These are phyloP conservation scores for Cyberlindnera japonica DNA, from an alignment of 805 yeast genomes.

Conservation along the genomic window DNA sequence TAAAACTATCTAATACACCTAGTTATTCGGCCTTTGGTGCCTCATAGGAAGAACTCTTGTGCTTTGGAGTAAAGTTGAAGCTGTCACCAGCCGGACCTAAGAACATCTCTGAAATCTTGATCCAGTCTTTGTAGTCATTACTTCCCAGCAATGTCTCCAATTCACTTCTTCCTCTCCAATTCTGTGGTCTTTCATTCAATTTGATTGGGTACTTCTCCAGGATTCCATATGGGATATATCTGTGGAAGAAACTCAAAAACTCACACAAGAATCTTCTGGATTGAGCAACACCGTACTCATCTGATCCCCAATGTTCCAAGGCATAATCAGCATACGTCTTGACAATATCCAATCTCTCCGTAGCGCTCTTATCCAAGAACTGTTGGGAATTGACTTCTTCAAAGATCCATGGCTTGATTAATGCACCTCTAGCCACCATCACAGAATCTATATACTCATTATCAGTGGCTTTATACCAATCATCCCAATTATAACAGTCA, in stretches of 20 bases:
- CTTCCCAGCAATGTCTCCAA: constrained; percentile 87
- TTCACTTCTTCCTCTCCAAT: constrained; percentile 90
- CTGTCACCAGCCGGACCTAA: constrained; percentile 77
- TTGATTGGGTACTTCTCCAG: constrained; percentile 85
- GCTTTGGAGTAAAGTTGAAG: constrained; percentile 87
- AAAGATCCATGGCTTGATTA: constrained; percentile 98
- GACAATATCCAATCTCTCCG: constrained; percentile 79
- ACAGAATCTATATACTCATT: constrained; percentile 81
- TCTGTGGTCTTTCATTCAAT: constrained; percentile 89
- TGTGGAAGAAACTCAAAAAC: constrained; percentile 86
- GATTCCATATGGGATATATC: constrained; percentile 93
- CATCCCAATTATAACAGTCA: constrained; percentile 81
- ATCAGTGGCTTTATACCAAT: constrained; percentile 72
- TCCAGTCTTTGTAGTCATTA: constrained; percentile 83
- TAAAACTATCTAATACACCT: neutral
- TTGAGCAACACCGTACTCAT: constrained; percentile 85
- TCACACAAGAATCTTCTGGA: constrained; percentile 93
- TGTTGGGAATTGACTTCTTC: constrained; percentile 91
- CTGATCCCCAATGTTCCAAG: constrained; percentile 96
- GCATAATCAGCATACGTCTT: constrained; percentile 73
- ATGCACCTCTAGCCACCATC: constrained; percentile 97
- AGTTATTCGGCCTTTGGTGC: constrained; percentile 2
- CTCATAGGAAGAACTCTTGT: constrained; percentile 82
- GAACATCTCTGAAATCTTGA: constrained; percentile 91
- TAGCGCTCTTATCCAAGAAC: constrained; percentile 84